Evolutionary conservation across 2,329 filamentous ascomycete species (phyloP).

Genomic region (Penicillium sp.): DNA sequence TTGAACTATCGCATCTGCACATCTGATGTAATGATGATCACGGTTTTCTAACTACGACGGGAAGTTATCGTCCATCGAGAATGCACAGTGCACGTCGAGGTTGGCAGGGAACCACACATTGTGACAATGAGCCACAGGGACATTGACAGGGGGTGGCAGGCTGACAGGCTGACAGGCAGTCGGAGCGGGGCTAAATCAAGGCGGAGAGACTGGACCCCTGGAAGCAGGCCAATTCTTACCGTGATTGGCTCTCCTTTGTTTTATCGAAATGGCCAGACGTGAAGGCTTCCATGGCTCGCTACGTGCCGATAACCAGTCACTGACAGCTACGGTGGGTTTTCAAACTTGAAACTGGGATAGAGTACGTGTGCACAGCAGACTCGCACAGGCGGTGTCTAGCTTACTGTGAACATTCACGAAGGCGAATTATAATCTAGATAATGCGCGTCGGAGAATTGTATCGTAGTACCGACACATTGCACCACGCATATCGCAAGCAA

Average conservation of each 20-base stretch:
- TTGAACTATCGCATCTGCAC: not conserved
- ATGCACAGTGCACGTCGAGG: slow-evolving; percentile 3
- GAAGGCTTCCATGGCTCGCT: slow-evolving; percentile 12
- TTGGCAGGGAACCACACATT: not conserved
- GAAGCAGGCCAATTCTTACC: not conserved
- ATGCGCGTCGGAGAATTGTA: not conserved
- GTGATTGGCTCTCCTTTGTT: slow-evolving; percentile 12
- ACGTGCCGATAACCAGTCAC: slow-evolving; percentile 10
- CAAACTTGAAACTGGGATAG: not conserved
- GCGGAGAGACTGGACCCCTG: slow-evolving; percentile 2
- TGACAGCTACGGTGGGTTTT: not conserved
- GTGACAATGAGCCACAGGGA: slow-evolving; percentile 9
- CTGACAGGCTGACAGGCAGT: slow-evolving; percentile 8
- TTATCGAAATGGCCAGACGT: slow-evolving; percentile 13
- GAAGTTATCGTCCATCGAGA: not conserved
- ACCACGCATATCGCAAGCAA: not conserved
- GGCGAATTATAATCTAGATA: not conserved
- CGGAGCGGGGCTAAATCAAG: slow-evolving; percentile 14
- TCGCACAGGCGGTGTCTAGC: not conserved
- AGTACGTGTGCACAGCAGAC: not conserved
- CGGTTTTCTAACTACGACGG: not conserved
- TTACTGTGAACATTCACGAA: too few relatives aligned
- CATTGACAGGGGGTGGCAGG: slow-evolving; percentile 3
- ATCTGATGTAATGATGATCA: slow-evolving; percentile 25
- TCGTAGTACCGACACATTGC: not conserved